Evolutionary conservation across 371 early-diverging fungal species (phyloP).

Genomic region (Apophysomyces trapeziformis): DNA sequence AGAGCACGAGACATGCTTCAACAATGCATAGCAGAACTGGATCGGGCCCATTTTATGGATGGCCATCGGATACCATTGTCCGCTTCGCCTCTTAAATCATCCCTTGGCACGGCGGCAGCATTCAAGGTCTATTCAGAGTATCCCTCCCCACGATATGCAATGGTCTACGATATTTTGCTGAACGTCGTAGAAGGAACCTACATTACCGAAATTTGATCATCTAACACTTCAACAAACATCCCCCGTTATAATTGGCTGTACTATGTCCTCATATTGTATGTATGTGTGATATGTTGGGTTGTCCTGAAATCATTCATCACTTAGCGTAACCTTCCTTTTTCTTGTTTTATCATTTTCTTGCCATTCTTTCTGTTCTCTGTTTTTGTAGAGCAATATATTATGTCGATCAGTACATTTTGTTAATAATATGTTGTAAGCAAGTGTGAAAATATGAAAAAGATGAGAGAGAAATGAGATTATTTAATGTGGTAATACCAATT

Average conservation of each 20-base stretch:
- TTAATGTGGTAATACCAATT: no score
- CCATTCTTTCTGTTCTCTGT: no score
- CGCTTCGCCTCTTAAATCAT: background rate
- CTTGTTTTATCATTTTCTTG: no score
- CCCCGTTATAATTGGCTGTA: background rate
- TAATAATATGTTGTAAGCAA: no score
- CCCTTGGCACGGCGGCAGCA: background rate
- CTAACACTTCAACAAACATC: background rate
- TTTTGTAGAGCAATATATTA: no score
- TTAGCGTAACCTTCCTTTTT: no score
- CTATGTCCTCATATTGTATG: background rate
- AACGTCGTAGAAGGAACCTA: background rate
- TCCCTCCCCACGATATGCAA: background rate
- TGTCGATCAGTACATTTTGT: no score
- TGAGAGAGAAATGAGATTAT: no score
- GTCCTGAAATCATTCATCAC: no score
- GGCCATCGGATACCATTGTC: background rate
- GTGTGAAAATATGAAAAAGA: no score
- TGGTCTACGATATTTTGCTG: background rate
- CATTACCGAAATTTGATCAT: background rate
- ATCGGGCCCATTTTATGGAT: slow-evolving; percentile 1
- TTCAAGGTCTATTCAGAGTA: background rate
- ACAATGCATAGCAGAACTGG: background rate
- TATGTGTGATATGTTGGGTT: background rate
- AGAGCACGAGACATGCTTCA: background rate